phyloP scores from a whole-genome alignment of 2,329 filamentous ascomycete genomes.

The Pseudopyricularia cyperi region DNA sequence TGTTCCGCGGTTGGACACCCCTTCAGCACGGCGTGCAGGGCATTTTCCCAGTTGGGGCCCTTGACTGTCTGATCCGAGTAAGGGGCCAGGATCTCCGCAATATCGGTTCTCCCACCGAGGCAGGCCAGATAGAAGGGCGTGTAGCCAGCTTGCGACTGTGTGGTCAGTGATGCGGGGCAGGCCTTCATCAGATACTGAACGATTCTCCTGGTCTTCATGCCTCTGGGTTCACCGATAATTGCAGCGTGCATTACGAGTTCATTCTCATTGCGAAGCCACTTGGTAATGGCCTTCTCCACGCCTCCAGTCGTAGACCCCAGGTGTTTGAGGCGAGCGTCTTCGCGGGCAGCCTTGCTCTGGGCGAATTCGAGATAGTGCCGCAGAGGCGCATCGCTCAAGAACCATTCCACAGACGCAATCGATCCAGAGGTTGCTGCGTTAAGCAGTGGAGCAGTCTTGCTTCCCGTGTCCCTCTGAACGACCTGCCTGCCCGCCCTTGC shows the following conservation, averaged over 20 bases:
- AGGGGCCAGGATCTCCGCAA: constrained; percentile 48
- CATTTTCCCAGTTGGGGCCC: constrained; percentile 48
- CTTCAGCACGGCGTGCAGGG: constrained; percentile 47
- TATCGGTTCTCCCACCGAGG: constrained; percentile 35
- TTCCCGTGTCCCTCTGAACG: constrained; percentile 23
- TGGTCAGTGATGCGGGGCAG: constrained; percentile 48
- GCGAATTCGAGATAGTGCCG: constrained; percentile 57
- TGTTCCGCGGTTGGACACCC: constrained; percentile 17
- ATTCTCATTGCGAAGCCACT: constrained; percentile 45
- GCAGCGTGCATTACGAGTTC: constrained; percentile 56
- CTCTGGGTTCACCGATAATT: constrained; percentile 26
- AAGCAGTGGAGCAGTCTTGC: constrained; percentile 42
- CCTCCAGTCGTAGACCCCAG: constrained; percentile 44
- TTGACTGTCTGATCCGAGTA: constrained; percentile 55
- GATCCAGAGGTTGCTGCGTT: constrained; percentile 42
- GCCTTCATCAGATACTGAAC: constrained; percentile 53
- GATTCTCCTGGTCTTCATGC: constrained; percentile 32
- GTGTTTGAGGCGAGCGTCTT: constrained; percentile 49
- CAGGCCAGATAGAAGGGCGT: constrained; percentile 62
- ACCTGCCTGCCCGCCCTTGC: constrained; percentile 45
- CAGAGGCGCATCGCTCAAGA: constrained; percentile 57
- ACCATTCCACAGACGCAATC: constrained; percentile 63
- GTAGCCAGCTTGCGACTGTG: constrained; percentile 40
- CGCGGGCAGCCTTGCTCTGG: constrained; percentile 40
- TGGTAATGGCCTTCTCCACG: constrained; percentile 48